Conservation (phyloP, 352 stramenopile genomes). For the Phytopythium litorale region DNA sequence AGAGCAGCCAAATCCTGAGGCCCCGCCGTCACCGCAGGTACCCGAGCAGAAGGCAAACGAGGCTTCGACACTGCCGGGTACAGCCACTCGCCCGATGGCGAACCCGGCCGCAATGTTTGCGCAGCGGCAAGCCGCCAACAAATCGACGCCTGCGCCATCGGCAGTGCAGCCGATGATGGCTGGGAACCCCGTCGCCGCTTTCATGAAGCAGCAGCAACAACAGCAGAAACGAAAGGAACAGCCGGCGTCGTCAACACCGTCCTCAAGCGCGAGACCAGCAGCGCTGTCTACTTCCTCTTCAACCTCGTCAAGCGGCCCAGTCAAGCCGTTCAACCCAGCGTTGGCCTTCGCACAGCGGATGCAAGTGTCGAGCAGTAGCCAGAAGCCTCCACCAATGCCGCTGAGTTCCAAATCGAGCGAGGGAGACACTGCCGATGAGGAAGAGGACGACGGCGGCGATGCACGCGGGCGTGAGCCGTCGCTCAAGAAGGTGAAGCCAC, state of each 20-base stretch:
- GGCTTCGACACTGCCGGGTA: conserved; percentile 7
- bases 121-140: conserved; percentile 30
- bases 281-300: neutral
- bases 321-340: conserved; percentile 43
- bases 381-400: conserved; percentile 30
- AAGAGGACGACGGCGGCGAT: conserved; percentile 33
- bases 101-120: conserved; percentile 67
- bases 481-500: conserved; percentile 72
- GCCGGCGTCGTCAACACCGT: conserved; percentile 2
- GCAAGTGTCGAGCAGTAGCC: conserved; percentile 18
- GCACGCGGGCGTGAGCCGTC: conserved; percentile 40
- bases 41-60: conserved; percentile 15
- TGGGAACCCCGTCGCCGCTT: conserved; percentile 46
- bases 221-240: conserved; percentile 23
- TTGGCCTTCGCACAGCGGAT: conserved; percentile 56
- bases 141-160: conserved; percentile 9
- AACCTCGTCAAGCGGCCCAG: neutral
- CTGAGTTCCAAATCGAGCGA: conserved; percentile 34
- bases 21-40: conserved; percentile 13
- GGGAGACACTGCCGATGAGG: conserved; percentile 29
- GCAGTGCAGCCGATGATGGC: conserved; percentile 9
- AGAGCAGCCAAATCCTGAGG: conserved; percentile 24
- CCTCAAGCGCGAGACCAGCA: neutral
- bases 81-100: conserved; percentile 11
- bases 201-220: conserved; percentile 53